Evolutionary conservation across 2,329 filamentous ascomycete species (phyloP), one percentile per base, ranked within the genome.

Genomic region (Clonostachys rosea): DNA sequence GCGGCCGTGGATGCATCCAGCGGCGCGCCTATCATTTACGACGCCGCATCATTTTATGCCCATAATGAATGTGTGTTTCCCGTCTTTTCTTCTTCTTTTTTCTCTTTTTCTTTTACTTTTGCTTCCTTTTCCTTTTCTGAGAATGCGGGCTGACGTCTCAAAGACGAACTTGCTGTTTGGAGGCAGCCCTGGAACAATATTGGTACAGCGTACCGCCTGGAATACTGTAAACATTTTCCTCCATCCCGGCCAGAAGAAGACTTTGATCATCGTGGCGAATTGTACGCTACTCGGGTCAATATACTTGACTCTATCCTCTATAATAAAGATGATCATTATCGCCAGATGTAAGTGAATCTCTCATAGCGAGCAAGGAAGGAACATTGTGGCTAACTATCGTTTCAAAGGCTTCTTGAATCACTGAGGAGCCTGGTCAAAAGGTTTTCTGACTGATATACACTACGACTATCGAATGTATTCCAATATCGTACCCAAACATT

Each of bases 31-130:
- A 52, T 64, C 40, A 50, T 65, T 6, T 66, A 63, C 44, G 62
- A 66, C 46, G 53, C 56, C 2, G 53, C 55, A 24, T 49, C 58
- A 2, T 58, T 62, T 16, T 66, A 65, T 44, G 62, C 50, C 2
- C 61, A 64, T 42, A 60, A 61, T 37, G 61, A 64, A 46, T 46
- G 36, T 39, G 14, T n/a, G 36, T 39, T 11, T 18, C 12, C 20
- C 20, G 20, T 6, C 20, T 20, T 20, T 20, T 20, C 5, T 20
- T 2, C 5, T 20, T 20, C 5, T 20, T 6, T 20, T 2, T 18
- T 18, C 3, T 18, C 4, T 3, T 39, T 5, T 39, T 17, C 10
- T 17, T 10, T 39, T 39, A 11, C 11, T n/a, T n/a, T n/a, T 39
- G 24, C 24, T 24, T 9, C 24, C 24, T 8, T 30, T 10, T 10